Evolutionary conservation across 108 stramenopile species (phyloP), one percentile per base, ranked within the genome.

Genomic region (Halocafeteria seosinensis): DNA sequence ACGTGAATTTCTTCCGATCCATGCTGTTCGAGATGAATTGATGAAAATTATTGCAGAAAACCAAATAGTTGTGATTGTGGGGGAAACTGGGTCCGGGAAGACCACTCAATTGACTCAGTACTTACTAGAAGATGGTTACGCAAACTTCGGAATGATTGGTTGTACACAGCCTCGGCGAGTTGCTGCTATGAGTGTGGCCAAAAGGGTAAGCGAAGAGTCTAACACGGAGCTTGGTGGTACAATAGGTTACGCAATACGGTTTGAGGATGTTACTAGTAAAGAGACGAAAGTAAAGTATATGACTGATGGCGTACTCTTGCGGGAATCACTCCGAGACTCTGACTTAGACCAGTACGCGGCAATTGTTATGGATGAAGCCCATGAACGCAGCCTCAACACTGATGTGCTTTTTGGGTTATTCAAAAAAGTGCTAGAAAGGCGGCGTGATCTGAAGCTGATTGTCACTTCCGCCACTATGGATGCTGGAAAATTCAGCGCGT

Each of bases 171-270:
- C 80, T 25, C 75, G 95, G 34, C 86, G 96, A 25, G 96, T 98
- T 12, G 96, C 96, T 17, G 96, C 96, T 38, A 98, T 95, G 94
- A 88, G 88, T 69, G 96, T 98, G 28, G 96, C 96, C 26, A 93
- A 91, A 63, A 85, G 96, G 52, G 96, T 98, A 4, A 84, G 88
- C 55, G 89, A 94, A 62, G 96, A 98, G 69, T 90, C 92, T 34
- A 83, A 84, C 11, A 83, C 83, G 61, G 85, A 85, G 26, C 77
- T 95, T 5, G 96, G 96, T 25, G 87, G 85, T 0, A 85, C 77
- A 37, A 88, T 94, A 28, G 96, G 96, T 13, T 98, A 98, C 73
- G 86, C 94, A 21, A 98, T 98, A 64, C 91, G 96, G 1, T 98
- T 98, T 70, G 96, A 98, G 61, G 96, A 98, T 70, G 73, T 85